These are phyloP conservation scores for Apiosordaria backusii DNA, from an alignment of 495 filamentous ascomycete genomes.

Conservation along the genomic window DNA sequence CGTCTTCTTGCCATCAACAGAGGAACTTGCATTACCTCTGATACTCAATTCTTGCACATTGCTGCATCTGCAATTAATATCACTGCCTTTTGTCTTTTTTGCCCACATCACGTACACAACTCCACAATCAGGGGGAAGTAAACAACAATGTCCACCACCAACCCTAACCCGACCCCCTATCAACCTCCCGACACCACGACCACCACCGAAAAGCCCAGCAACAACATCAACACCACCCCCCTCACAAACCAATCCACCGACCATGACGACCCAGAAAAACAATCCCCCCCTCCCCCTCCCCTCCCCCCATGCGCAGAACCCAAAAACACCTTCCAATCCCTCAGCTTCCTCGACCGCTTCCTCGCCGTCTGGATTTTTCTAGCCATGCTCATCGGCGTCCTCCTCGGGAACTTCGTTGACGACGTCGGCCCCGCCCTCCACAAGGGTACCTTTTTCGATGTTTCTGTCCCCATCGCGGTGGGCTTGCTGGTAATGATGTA, in stretches of 20 bases:
- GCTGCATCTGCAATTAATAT: no score
- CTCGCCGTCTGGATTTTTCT: conserved; percentile 84
- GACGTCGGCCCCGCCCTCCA: conserved; percentile 59
- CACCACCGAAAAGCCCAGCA: conserved; percentile 8
- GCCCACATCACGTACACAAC: background rate
- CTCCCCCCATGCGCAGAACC: background rate
- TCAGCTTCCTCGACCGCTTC: conserved; percentile 70
- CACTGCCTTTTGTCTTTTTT: background rate
- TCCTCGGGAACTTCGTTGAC: conserved; percentile 75
- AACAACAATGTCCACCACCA: conserved; percentile 8
- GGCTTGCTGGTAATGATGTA: conserved; percentile 94
- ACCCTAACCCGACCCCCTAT: background rate
- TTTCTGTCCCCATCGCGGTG: conserved; percentile 75
- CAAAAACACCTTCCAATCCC: conserved; percentile 46
- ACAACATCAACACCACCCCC: background rate
- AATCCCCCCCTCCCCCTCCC: background rate
- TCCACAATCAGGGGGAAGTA: background rate
- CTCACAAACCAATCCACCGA: no score
- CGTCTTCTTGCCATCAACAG: background rate
- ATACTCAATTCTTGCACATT: no score
- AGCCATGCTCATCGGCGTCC: conserved; percentile 75
- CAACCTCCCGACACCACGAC: background rate
- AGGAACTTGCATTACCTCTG: no score
- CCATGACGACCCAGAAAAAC: conserved; percentile 13
- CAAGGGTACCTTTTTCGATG: conserved; percentile 66